phyloP scores from a whole-genome alignment of 257 asterid species.

The Parsonsia alboflavescens region DNA sequence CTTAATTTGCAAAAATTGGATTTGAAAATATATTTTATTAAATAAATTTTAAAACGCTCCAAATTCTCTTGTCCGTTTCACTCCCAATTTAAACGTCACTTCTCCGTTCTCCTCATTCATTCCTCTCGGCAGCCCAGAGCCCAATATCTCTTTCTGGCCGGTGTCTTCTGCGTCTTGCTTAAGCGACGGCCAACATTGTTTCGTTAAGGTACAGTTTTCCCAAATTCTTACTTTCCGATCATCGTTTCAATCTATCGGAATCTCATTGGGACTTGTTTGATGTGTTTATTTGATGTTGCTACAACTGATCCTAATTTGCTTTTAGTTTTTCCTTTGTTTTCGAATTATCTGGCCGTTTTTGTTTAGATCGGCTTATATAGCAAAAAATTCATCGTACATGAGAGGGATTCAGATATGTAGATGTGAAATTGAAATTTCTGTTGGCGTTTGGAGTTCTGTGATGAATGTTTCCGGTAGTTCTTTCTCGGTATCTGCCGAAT shows the following conservation, averaged over 20 bases:
- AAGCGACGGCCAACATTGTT: slow-evolving; percentile 2
- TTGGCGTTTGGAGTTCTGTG: background rate
- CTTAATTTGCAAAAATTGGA: background rate
- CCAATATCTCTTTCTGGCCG: background rate
- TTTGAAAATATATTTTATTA: background rate
- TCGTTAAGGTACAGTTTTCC: slow-evolving; percentile 6
- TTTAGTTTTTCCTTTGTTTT: background rate
- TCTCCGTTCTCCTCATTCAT: background rate
- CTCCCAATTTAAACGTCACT: slow-evolving; percentile 5
- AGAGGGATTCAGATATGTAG: background rate
- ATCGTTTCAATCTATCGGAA: background rate
- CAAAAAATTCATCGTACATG: background rate
- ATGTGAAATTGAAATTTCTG: background rate
- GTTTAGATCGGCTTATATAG: slow-evolving; percentile 9
- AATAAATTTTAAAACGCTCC: background rate
- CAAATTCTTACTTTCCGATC: background rate
- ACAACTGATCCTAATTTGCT: slow-evolving; percentile 1
- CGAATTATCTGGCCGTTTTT: background rate
- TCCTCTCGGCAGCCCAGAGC: background rate
- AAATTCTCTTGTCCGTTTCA: background rate
- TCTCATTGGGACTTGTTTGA: background rate
- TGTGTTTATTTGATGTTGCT: background rate
- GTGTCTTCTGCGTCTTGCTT: slow-evolving; percentile 10
- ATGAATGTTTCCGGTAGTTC: background rate
- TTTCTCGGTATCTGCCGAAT: background rate